These are phyloP conservation scores for Pseudonitzschia multistriata DNA, from an alignment of 108 stramenopile species.

Conservation along the genomic window DNA sequence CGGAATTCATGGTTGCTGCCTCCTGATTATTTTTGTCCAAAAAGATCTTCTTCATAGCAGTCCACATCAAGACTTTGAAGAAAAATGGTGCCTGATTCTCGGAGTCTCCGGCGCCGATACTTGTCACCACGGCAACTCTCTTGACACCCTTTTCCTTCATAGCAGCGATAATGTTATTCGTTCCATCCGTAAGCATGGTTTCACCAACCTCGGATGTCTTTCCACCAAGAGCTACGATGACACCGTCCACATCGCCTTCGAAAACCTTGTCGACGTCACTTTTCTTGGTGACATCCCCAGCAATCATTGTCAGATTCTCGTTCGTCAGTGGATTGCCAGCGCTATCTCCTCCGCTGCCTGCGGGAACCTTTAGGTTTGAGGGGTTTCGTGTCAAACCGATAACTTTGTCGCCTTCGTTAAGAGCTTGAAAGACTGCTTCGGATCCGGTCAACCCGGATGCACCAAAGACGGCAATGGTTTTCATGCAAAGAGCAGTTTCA, in stretches of 20 bases:
- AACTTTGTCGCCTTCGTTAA: constrained; percentile 81
- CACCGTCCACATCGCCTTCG: constrained; percentile 81
- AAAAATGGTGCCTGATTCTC: constrained; percentile 93
- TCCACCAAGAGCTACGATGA: constrained; percentile 93
- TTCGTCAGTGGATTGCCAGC: constrained; percentile 68
- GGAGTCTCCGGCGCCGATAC: constrained; percentile 95
- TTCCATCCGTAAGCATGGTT: constrained; percentile 95
- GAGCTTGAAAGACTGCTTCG: constrained; percentile 88
- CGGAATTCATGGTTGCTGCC: constrained; percentile 65
- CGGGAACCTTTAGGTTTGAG: constrained; percentile 72
- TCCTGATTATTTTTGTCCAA: constrained; percentile 98
- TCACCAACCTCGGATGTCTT: constrained; percentile 93
- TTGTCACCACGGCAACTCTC: constrained; percentile 91
- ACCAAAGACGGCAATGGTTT: constrained; percentile 87
- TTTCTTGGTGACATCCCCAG: constrained; percentile 82
- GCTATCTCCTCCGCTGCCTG: constrained; percentile 77
- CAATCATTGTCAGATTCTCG: constrained; percentile 77
- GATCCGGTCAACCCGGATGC: constrained; percentile 85
- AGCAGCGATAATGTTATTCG: constrained; percentile 80
- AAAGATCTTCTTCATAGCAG: constrained; percentile 96
- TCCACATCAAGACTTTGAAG: constrained; percentile 94
- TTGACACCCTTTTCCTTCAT: constrained; percentile 94
- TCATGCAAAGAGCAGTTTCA: constrained; percentile 21
- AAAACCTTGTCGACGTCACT: constrained; percentile 90
- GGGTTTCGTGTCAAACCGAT: constrained; percentile 84